Conservation (phyloP, 345 rosid species). For the Citrus australasica region DNA sequence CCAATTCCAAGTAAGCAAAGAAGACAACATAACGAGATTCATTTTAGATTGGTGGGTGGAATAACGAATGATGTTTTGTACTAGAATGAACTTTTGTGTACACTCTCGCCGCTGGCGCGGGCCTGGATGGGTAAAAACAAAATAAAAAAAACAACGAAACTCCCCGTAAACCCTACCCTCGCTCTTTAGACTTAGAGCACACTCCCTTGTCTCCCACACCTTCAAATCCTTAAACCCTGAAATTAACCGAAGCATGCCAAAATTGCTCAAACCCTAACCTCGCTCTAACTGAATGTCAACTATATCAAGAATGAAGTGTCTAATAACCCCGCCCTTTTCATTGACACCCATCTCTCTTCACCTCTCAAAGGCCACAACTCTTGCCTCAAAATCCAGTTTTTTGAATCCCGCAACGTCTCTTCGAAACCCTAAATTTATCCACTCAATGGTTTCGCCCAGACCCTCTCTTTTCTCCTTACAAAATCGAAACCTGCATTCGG, state of each 20-base stretch:
- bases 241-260: constrained; percentile 17
- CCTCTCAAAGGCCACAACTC: constrained; percentile 20
- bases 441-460: constrained; percentile 9
- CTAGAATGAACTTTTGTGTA: too few relatives aligned
- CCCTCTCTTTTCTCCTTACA: constrained; percentile 14
- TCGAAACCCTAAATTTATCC: constrained; percentile 13
- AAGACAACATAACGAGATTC: too few relatives aligned
- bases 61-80: too few relatives aligned
- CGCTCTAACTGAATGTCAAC: constrained; percentile 26
- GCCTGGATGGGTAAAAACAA: too few relatives aligned
- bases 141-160: too few relatives aligned
- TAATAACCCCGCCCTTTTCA: constrained; percentile 32
- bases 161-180: too few relatives aligned
- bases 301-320: constrained; percentile 47
- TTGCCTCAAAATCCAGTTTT: constrained; percentile 21
- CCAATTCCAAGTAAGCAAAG: too few relatives aligned
- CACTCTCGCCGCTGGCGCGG: too few relatives aligned
- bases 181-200: too few relatives aligned
- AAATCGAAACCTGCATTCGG: constrained; percentile 25
- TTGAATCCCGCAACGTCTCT: constrained; percentile 5
- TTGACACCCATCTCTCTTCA: constrained; percentile 23
- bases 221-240: constrained; percentile 34
- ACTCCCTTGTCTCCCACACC: not conserved
- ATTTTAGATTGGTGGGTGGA: too few relatives aligned
- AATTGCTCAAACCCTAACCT: not conserved